Evolutionary conservation across 2,329 filamentous ascomycete species (phyloP).

Genomic region (Aspergillus sp.): DNA sequence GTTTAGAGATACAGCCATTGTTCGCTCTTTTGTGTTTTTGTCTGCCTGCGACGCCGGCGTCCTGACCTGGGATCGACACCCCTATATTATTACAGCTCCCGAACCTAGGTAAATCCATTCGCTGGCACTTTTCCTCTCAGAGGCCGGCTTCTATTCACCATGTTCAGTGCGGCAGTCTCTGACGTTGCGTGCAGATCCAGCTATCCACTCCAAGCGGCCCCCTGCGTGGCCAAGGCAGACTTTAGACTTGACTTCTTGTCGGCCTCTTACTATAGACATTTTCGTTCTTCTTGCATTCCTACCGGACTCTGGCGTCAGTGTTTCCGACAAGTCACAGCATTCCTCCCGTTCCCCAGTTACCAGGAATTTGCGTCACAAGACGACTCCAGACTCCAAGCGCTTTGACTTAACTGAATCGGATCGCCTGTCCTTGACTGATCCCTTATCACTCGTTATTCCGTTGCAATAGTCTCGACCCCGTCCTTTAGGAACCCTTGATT

Average conservation of each 20-base stretch:
- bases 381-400: slow-evolving; percentile 3
- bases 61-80: background rate
- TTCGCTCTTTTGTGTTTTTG: slow-evolving; percentile 1
- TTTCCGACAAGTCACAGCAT: slow-evolving; percentile 20
- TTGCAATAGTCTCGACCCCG: slow-evolving; percentile 13
- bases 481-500: slow-evolving; percentile 13
- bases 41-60: slow-evolving; percentile 2
- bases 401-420: slow-evolving; percentile 12
- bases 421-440: slow-evolving; percentile 7
- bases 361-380: slow-evolving; percentile 20
- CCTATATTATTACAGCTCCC: background rate
- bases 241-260: background rate
- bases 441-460: slow-evolving; percentile 9
- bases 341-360: slow-evolving; percentile 31
- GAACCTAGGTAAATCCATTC: background rate
- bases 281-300: background rate
- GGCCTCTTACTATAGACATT: background rate
- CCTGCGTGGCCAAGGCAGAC: background rate
- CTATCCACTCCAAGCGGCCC: background rate
- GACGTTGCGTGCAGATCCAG: slow-evolving; percentile 2
- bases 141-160: background rate
- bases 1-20: background rate
- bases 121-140: background rate
- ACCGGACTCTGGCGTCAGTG: slow-evolving; percentile 5
- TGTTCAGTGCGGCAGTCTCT: background rate